Percentiles rank a stretch among this genome's conserved stretches.
These are phyloP conservation scores for Cryphonectria carpinicola DNA, from an alignment of 2,329 filamentous ascomycete genomes.

Conservation along the genomic window DNA sequence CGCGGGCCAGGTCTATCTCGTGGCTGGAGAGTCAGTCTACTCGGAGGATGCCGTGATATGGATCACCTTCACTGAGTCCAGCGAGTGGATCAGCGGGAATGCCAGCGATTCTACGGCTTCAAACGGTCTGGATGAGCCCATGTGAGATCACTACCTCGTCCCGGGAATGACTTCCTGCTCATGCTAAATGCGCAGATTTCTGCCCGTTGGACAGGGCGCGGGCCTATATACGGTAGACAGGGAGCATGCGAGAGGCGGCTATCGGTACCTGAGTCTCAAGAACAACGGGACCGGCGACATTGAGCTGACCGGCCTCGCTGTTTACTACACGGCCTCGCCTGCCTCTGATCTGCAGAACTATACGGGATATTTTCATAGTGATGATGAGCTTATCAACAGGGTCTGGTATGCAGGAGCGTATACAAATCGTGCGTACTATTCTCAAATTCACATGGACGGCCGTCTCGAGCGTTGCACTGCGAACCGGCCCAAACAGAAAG, in stretches of 20 bases:
- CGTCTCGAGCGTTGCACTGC: neutral
- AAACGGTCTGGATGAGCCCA: constrained; percentile 21
- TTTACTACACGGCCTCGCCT: constrained; percentile 46
- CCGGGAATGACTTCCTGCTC: neutral
- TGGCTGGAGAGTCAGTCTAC: constrained; percentile 33
- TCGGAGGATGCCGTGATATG: constrained; percentile 39
- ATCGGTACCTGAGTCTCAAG: constrained; percentile 45
- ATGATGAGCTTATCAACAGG: constrained; percentile 53
- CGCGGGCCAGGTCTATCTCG: constrained; percentile 42
- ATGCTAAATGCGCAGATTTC: neutral
- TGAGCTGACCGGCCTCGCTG: constrained; percentile 41
- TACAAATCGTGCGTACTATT: constrained; percentile 43
- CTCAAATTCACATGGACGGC: neutral
- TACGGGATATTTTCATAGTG: constrained; percentile 56
- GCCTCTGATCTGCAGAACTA: constrained; percentile 53
- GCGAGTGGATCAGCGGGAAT: constrained; percentile 51
- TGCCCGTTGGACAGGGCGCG: constrained; percentile 20
- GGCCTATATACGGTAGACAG: constrained; percentile 33
- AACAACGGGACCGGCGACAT: constrained; percentile 35
- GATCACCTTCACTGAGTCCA: constrained; percentile 44
- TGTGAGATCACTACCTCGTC: neutral
- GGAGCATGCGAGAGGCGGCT: constrained; percentile 43
- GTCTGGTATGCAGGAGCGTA: constrained; percentile 62
- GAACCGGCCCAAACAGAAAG: too few relatives aligned
- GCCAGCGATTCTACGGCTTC: constrained; percentile 44